A percentile compares a stretch with the other conserved stretches of the same genome.
Conservation (phyloP, 805 yeast genomes). For the Danielia reshetovae region DNA sequence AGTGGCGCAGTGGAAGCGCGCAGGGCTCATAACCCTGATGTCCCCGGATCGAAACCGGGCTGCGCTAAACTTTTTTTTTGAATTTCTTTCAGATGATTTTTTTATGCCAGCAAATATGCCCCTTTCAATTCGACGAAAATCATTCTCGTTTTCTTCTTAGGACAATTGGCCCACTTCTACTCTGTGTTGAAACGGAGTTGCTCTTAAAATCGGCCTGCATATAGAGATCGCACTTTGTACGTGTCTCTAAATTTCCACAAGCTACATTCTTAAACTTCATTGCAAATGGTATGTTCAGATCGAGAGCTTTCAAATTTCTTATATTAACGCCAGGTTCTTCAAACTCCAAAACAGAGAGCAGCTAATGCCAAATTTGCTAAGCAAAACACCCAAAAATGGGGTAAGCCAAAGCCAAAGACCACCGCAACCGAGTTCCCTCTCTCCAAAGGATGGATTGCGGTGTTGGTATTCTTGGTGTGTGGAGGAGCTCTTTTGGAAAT, state of each 20-base stretch:
- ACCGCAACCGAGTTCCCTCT: constrained; percentile 46
- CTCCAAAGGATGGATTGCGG: constrained; percentile 60
- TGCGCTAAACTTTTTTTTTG: constrained; percentile 58
- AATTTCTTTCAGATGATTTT: neutral
- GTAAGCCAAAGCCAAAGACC: constrained; percentile 53
- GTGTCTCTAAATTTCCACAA: neutral
- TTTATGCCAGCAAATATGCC: too few relatives aligned
- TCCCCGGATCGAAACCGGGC: constrained; percentile 94
- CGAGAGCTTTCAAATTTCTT: neutral
- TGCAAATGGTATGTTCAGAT: neutral
- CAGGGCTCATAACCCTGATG: constrained; percentile 98
- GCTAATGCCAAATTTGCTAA: constrained; percentile 86
- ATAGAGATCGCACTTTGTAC: neutral
- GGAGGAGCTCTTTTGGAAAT: constrained; percentile 83
- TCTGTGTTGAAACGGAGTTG: too few relatives aligned
- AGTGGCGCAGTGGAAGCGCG: constrained; percentile 99
- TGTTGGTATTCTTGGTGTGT: constrained; percentile 61
- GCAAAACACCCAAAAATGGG: constrained; percentile 67
- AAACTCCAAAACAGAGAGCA: constrained; percentile 81
- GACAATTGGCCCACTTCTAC: too few relatives aligned
- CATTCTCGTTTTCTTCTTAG: too few relatives aligned
- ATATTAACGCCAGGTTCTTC: constrained; percentile 48
- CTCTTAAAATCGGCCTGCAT: too few relatives aligned
- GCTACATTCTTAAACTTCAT: too few relatives aligned
- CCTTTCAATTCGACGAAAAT: too few relatives aligned